Percentiles rank a stretch among this genome's conserved stretches.
Evolutionary conservation across 495 filamentous ascomycete genomes (phyloP).

Genomic region (Aspergillus indologenus): DNA sequence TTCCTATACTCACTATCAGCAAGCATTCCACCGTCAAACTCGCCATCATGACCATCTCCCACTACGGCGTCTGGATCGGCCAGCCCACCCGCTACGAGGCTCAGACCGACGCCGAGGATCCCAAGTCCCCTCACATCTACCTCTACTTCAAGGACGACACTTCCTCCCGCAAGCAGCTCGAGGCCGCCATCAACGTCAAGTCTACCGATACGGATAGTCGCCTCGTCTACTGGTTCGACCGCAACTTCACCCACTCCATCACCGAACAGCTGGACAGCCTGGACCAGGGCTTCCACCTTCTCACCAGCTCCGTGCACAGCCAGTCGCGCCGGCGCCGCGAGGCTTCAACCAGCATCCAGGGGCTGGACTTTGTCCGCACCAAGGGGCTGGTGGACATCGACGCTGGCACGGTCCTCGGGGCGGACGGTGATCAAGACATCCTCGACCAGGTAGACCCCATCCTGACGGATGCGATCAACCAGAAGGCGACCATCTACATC

Average conservation of each 20-base stretch:
- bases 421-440: slow-evolving; percentile 26
- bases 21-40: too few species aligned
- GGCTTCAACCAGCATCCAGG: slow-evolving; percentile 14
- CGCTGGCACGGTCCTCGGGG: slow-evolving; percentile 6
- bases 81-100: slow-evolving; percentile 24
- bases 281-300: slow-evolving; percentile 25
- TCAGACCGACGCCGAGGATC: slow-evolving; percentile 22
- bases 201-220: slow-evolving; percentile 24
- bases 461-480: slow-evolving; percentile 29
- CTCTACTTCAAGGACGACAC: slow-evolving; percentile 26
- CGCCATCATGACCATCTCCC: slow-evolving; percentile 24
- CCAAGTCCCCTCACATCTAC: slow-evolving; percentile 29
- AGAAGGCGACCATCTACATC: slow-evolving; percentile 33
- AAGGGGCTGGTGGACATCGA: slow-evolving; percentile 21
- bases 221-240: slow-evolving; percentile 27
- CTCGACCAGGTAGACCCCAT: slow-evolving; percentile 36
- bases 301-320: slow-evolving; percentile 3
- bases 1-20: too few species aligned
- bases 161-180: slow-evolving; percentile 13
- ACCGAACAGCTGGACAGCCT: slow-evolving; percentile 20
- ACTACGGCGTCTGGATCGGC: slow-evolving; percentile 32
- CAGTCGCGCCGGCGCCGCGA: slow-evolving; percentile 7
- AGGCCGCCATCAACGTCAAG: slow-evolving; percentile 31
- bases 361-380: slow-evolving; percentile 27
- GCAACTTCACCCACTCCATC: slow-evolving; percentile 25